Evolutionary conservation across 2,329 filamentous ascomycete genomes (phyloP), one percentile per base, ranked within the genome.

Genomic region (Truncatella angustata): DNA sequence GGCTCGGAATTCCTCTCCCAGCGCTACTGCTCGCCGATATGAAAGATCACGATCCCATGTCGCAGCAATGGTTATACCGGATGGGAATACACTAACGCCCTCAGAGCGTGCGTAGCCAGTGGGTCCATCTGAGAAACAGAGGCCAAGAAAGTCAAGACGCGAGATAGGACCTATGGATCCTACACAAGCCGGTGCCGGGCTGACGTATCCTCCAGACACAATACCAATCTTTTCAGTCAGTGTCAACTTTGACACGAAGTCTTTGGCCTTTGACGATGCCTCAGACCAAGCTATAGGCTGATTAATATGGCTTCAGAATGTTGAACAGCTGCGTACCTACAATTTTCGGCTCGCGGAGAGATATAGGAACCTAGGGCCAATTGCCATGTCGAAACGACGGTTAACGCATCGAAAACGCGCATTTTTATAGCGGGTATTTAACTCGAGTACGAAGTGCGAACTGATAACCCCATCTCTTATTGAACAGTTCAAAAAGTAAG

Each of bases 101-200:
- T 89, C 86, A 55, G 80, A 71, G 56, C 79, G 75, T 58, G 86
- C 79, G 54, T 90, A 70, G 57, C 86, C 86, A 16, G 88, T 73
- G 16, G 86, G 87, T 21, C 82, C 83, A 65, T 90, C 87, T 58
- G 88, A 83, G 65, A 88, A 68, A 65, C 87, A 90, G 18, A 90
- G 69, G 2, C 81, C 74, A 54, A 73, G 75, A 66, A 82, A 82
- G 26, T 76, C 76, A 3, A 85, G 69, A 45, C 80, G 71, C 2
- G 78, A 76, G 40, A 84, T 76, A 35, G 80, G 68, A 18, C 79
- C 77, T 10, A 66, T 68, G 40, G 61, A 60, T 7, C 66, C 66
- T 14, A 59, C 54, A 47, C 46, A 60, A 46, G 49, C 50, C 21
- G 21, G 21, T 10, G 21, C 11, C 10, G 16, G 11, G 21, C 16